Evolutionary conservation across 768 basidiomycete genomes (phyloP).

Genomic region (Lentinula lateritia): DNA sequence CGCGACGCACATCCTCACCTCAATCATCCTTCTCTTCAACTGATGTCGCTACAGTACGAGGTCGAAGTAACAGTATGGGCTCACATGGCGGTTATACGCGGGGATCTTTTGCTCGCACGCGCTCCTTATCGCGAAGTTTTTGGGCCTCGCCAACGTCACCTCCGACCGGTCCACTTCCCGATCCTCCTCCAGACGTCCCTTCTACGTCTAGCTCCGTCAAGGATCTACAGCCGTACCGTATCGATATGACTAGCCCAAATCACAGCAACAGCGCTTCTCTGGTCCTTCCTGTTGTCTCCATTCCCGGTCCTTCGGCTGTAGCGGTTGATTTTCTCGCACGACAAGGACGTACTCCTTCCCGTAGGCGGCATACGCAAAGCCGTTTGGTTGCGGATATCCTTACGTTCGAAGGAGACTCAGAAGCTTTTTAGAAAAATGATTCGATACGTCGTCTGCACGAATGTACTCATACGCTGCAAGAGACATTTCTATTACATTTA

Average conservation of each 20-base stretch:
- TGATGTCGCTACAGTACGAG: not conserved
- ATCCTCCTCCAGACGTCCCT: not conserved
- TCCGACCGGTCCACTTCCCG: not conserved
- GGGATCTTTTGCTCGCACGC: not conserved
- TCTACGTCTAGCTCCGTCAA: not conserved
- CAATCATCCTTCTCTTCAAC: not conserved
- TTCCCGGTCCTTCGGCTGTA: not conserved
- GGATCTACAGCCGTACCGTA: not conserved
- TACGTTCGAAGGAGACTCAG: not conserved
- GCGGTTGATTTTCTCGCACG: not conserved
- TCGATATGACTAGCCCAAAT: not conserved
- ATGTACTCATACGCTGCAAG: no score
- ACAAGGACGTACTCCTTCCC: not conserved
- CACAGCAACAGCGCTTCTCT: not conserved
- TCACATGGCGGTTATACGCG: not conserved
- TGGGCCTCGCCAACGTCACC: not conserved
- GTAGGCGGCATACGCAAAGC: not conserved
- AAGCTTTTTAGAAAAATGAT: not conserved
- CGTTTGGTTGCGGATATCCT: not conserved
- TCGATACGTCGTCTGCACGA: not conserved
- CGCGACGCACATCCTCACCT: not conserved
- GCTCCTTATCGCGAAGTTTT: not conserved
- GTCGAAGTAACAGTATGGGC: not conserved
- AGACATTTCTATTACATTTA: no score
- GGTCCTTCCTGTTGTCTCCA: not conserved